A percentile compares a stretch with the other conserved stretches of the same genome.
phyloP scores from a whole-genome alignment of 2,329 filamentous ascomycete species.

The Fusarium nygamai region DNA sequence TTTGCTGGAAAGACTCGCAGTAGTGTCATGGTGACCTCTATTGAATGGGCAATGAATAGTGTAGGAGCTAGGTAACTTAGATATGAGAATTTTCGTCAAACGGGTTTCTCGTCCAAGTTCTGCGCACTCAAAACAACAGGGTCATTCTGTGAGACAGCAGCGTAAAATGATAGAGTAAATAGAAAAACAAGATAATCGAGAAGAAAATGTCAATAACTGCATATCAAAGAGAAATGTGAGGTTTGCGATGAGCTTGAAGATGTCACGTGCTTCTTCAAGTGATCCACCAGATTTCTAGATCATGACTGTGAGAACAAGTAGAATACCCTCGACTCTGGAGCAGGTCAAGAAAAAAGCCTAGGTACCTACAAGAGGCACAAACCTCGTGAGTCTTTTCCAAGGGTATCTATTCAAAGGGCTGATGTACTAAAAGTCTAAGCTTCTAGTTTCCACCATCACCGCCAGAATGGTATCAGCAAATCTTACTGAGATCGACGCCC shows the following conservation, averaged over 20 bases:
- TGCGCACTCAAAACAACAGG: neutral
- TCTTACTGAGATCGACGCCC: constrained; percentile 71
- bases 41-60: neutral
- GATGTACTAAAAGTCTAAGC: neutral
- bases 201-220: neutral
- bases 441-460: neutral
- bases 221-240: neutral
- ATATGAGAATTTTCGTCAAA: neutral
- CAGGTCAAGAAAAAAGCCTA: neutral
- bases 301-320: neutral
- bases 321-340: neutral
- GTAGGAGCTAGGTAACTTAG: neutral
- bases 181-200: neutral
- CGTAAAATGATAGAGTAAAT: too few species aligned
- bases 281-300: constrained; percentile 17
- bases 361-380: too few species aligned
- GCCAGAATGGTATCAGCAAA: constrained; percentile 40
- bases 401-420: too few species aligned
- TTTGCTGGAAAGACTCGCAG: neutral
- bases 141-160: neutral
- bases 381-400: neutral
- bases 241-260: neutral
- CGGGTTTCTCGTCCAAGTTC: neutral
- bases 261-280: constrained; percentile 18
- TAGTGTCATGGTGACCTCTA: neutral